Evolutionary conservation across 352 stramenopile species (phyloP).

Genomic region (Pythium pyrilobum): DNA sequence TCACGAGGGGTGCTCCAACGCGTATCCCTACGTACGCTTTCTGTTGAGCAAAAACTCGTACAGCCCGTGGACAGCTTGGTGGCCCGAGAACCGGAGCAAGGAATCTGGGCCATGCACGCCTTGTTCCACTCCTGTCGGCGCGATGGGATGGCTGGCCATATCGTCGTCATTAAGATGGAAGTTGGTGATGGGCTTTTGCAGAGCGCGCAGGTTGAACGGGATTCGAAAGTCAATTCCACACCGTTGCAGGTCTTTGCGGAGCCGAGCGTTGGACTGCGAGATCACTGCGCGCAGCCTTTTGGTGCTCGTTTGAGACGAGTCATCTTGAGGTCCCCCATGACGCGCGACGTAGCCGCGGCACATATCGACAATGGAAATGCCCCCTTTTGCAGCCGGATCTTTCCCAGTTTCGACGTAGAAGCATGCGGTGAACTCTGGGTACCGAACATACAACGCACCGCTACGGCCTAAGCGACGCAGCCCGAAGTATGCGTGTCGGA

Average conservation of each 20-base stretch:
- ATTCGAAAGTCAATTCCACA: conserved; percentile 50
- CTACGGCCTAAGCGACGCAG: conserved; percentile 25
- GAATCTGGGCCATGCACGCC: conserved; percentile 57
- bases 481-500: conserved; percentile 62
- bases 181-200: conserved; percentile 18
- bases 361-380: conserved; percentile 27
- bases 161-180: conserved; percentile 29
- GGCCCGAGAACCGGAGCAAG: conserved; percentile 54
- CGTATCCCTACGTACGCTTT: conserved; percentile 37
- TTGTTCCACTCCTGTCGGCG: conserved; percentile 1
- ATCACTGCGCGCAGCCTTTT: conserved; percentile 45
- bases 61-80: conserved; percentile 59
- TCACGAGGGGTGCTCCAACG: background rate
- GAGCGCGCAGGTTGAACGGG: conserved; percentile 36
- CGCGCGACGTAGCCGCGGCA: conserved; percentile 18
- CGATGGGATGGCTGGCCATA: background rate
- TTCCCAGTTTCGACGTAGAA: conserved; percentile 31
- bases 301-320: background rate
- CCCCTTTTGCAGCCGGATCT: background rate
- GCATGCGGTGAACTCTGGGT: conserved; percentile 55
- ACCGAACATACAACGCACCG: conserved; percentile 46
- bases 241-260: conserved; percentile 61
- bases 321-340: background rate
- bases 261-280: conserved; percentile 56
- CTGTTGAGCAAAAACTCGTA: conserved; percentile 79